Base-by-base conservation (phyloP, 2,329 filamentous ascomycete genomes). In the Purpureocillium lavendulum region DNA sequence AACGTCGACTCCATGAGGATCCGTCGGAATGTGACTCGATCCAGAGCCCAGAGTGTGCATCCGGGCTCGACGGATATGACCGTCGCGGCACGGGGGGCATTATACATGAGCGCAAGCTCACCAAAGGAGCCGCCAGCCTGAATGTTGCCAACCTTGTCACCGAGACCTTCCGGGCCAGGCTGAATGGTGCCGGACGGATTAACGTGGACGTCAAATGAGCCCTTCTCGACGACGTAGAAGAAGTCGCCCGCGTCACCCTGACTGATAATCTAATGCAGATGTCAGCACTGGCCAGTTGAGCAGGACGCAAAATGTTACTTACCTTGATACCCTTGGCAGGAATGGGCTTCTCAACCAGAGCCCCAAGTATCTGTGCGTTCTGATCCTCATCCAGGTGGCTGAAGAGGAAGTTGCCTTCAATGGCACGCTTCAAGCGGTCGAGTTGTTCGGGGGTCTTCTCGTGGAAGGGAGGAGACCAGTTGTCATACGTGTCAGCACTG, bases 1-100 rank as follows among this genome's bases (percentile, higher is more conserved):
- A 96, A 97, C 4, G 92, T 94, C 30, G 87, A 94, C 66, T 97
- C 90, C 89, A 98, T 96, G 46, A 98, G 73, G 48, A 98, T 97
- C 45, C 92, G 86, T 52, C 92, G 87, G 74, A 98, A 98, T 9
- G 92, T 98, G 46, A 96, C 75, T 39, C 92, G 87, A 59, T 98
- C 92, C 37, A 98, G 73, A 15, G 88, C 88, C 92, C 92, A 98
- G 9, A 98, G 74, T 4, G 84, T 89, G 55, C 84, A 89, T 28
- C 75, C 68, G 3, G 82, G 60, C 53, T 94, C 86, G 11, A 83
- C 80, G 24, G 87, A 94, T 45, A 94, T 77, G 44, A 98, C 87
- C 0, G 92, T 97, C 4, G 92, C 92, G 32, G 92, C 92, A 56
- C 92, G 87, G 18, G 92, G 92, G 16, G 92, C 88, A 56, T 97